A percentile compares a stretch with the other conserved stretches of the same genome.
Conservation (phyloP, 257 asterid genomes). For the Fraxinus anomala region DNA sequence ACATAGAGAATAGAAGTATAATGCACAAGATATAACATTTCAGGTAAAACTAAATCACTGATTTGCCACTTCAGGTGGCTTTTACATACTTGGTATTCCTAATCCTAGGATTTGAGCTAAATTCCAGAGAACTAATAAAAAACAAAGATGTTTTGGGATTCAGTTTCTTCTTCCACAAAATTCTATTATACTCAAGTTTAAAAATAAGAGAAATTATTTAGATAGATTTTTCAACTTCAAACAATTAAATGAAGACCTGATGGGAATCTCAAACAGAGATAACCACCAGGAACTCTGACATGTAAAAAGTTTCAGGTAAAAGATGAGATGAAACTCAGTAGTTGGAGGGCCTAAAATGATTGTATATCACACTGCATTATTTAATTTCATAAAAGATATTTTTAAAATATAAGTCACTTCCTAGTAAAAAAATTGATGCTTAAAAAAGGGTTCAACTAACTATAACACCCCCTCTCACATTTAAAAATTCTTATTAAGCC, state of each 20-base stretch:
- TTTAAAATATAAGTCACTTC: neutral
- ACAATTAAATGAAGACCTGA: too few species aligned
- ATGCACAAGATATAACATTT: constrained; percentile 4
- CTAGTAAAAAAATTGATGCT: neutral
- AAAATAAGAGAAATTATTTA: too few species aligned
- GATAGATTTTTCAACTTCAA: neutral
- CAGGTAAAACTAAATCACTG: neutral
- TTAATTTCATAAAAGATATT: too few species aligned
- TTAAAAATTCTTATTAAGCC: too few species aligned
- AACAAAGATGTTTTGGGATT: neutral
- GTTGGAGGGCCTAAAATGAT: too few species aligned
- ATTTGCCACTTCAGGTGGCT: too few species aligned
- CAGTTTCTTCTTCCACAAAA: neutral
- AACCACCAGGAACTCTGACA: neutral
- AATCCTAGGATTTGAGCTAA: neutral
- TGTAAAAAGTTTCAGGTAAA: too few species aligned
- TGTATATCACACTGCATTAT: too few species aligned
- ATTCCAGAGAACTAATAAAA: neutral
- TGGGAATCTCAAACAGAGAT: neutral
- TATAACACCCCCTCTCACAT: neutral
- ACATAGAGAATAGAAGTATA: neutral
- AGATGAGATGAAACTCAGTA: too few species aligned
- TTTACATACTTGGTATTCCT: too few species aligned
- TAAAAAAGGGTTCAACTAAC: neutral
- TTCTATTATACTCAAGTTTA: neutral